Conservation (phyloP, 208 protist genomes). For the Crithidia acanthocephali region DNA sequence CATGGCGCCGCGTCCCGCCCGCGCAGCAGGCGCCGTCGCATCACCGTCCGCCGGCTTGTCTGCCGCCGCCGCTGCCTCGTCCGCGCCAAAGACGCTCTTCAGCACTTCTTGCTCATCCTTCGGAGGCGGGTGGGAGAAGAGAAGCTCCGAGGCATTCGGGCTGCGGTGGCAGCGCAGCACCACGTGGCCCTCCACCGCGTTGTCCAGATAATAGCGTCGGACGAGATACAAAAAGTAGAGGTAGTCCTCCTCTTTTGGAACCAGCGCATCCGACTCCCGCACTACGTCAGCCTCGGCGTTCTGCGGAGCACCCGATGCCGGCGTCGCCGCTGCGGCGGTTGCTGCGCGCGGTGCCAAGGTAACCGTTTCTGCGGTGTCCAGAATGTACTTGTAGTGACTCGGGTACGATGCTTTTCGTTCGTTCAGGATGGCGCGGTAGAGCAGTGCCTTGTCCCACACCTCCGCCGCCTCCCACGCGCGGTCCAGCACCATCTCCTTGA, state of each 20-base stretch:
- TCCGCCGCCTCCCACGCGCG: conserved; percentile 53
- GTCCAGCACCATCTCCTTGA: conserved; percentile 83
- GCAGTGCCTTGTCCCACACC: conserved; percentile 87
- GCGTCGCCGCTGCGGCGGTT: background rate
- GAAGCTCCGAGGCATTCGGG: conserved; percentile 56
- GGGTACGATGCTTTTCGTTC: conserved; percentile 79
- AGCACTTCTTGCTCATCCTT: conserved; percentile 78
- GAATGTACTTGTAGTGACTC: conserved; percentile 68
- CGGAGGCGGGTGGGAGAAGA: conserved; percentile 81
- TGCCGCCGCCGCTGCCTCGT: background rate
- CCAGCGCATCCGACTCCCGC: conserved; percentile 17
- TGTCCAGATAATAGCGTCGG: conserved; percentile 84
- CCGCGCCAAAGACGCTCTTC: conserved; percentile 18
- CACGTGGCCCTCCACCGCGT: conserved; percentile 88
- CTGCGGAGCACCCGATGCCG: background rate
- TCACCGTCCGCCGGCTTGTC: background rate
- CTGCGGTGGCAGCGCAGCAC: conserved; percentile 81
- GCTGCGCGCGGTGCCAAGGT: conserved; percentile 28
- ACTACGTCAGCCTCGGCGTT: background rate
- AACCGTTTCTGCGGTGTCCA: conserved; percentile 50
- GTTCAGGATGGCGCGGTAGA: conserved; percentile 78
- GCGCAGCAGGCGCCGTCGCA: background rate
- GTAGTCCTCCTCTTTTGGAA: conserved; percentile 58
- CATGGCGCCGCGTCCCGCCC: background rate
- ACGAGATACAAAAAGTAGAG: conserved; percentile 81